Percentiles rank a stretch among this genome's conserved stretches.
Evolutionary conservation across 305 asterid species (phyloP).

Genomic region (Ruellia speciosa): DNA sequence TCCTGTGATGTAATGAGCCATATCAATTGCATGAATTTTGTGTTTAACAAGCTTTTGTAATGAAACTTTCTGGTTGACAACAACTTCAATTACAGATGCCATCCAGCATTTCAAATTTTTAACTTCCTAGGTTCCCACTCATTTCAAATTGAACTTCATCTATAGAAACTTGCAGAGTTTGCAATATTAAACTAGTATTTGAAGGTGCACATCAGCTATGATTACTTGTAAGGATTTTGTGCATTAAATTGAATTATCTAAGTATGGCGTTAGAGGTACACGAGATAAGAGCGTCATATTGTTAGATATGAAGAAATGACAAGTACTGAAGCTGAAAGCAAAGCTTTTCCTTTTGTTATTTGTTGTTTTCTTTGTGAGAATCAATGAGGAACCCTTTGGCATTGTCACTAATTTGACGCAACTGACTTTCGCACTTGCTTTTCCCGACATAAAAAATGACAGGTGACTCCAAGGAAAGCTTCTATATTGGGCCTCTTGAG

Average conservation of each 20-base stretch:
- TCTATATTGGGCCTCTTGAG: constrained; percentile 47
- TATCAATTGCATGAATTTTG: too few relatives aligned
- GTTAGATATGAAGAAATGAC: too few relatives aligned
- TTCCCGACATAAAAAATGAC: background rate
- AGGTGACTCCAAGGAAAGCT: constrained; percentile 60
- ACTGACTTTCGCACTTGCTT: background rate
- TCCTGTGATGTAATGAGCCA: too few relatives aligned
- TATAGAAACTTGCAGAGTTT: background rate
- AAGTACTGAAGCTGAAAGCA: background rate
- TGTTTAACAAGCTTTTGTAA: too few relatives aligned
- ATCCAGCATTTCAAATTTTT: too few relatives aligned
- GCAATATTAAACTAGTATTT: too few relatives aligned
- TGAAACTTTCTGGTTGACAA: too few relatives aligned
- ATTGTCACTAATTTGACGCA: background rate
- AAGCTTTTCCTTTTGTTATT: too few relatives aligned
- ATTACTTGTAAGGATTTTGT: background rate
- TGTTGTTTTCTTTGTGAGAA: background rate
- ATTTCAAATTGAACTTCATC: too few relatives aligned
- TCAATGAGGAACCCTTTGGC: background rate
- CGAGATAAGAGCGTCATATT: background rate
- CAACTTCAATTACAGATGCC: too few relatives aligned
- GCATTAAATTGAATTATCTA: background rate
- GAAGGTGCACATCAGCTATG: too few relatives aligned
- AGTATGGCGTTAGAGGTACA: background rate
- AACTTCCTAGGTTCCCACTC: too few relatives aligned